Percentiles rank a stretch among this genome's conserved stretches.
Evolutionary conservation across 2,329 filamentous ascomycete genomes (phyloP).

Genomic region (Davidsoniella eucalypti): DNA sequence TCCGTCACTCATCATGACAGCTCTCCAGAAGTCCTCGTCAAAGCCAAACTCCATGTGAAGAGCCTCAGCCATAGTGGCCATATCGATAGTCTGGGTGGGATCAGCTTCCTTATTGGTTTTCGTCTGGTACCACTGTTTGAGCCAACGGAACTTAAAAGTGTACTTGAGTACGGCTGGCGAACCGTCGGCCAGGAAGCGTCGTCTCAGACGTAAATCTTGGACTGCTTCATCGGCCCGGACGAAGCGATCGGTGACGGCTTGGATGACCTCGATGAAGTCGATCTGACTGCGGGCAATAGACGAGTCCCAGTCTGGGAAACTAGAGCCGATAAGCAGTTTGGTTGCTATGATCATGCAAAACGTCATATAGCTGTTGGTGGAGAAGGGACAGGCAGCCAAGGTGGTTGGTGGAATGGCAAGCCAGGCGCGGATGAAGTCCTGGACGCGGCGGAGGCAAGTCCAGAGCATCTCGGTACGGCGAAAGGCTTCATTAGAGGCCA

Average conservation of each 20-base stretch:
- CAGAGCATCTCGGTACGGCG: constrained; percentile 23
- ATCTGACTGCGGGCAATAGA: constrained; percentile 19
- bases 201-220: constrained; percentile 15
- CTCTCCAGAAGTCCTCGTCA: constrained; percentile 19
- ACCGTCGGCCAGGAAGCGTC: constrained; percentile 19
- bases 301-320: constrained; percentile 22
- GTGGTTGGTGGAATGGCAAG: constrained; percentile 16
- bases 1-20: constrained; percentile 15
- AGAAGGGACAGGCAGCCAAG: constrained; percentile 20
- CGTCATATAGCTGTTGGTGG: constrained; percentile 18
- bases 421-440: constrained; percentile 18
- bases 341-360: constrained; percentile 22
- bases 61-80: constrained; percentile 9
- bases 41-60: constrained; percentile 16
- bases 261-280: constrained; percentile 19
- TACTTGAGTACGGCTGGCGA: constrained; percentile 19
- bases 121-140: constrained; percentile 24
- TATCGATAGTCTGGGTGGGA: constrained; percentile 7
- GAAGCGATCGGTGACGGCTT: constrained; percentile 19
- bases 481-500: constrained; percentile 13
- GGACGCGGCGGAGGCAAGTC: constrained; percentile 20
- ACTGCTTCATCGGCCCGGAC: constrained; percentile 20
- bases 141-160: constrained; percentile 24
- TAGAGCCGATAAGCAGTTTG: constrained; percentile 22
- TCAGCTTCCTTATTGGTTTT: constrained; percentile 7